Conservation (phyloP, 140 eudicot genomes). For the Bidens hawaiensis region DNA sequence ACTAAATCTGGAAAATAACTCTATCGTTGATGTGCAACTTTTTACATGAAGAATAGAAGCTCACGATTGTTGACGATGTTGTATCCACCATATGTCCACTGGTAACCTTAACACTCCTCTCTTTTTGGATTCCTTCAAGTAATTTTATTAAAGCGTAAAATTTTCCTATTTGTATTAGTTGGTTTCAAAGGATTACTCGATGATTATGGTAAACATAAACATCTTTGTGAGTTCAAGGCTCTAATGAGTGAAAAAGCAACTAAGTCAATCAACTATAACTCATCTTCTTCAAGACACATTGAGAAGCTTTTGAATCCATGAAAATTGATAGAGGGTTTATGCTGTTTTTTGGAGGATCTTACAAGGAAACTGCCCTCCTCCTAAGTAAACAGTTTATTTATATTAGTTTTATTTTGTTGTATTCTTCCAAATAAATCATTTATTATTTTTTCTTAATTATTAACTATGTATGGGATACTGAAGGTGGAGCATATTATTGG, state of each 20-base stretch:
- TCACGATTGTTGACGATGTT: too few relatives aligned
- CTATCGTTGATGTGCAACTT: too few relatives aligned
- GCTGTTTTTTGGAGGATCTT: conserved; percentile 99
- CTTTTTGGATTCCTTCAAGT: too few relatives aligned
- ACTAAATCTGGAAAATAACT: too few relatives aligned
- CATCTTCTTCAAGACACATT: conserved; percentile 98
- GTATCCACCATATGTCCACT: too few relatives aligned
- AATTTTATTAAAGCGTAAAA: too few relatives aligned
- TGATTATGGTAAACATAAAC: too few relatives aligned
- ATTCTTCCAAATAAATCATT: background rate
- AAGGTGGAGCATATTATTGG: conserved; percentile 96
- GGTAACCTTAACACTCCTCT: too few relatives aligned
- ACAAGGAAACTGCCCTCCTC: conserved; percentile 97
- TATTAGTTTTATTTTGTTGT: background rate
- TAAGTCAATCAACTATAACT: conserved; percentile 73
- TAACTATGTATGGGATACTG: conserved; percentile 78
- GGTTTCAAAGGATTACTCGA: too few relatives aligned
- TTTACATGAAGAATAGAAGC: too few relatives aligned
- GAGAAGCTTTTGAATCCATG: conserved; percentile 93
- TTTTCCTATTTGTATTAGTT: too few relatives aligned
- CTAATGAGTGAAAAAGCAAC: conserved; percentile 62
- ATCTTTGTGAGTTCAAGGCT: too few relatives aligned
- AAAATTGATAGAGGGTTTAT: conserved; percentile 93
- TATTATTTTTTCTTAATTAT: conserved; percentile 5
- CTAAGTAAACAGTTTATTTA: conserved; percentile 45